Base-by-base conservation (phyloP, 2,329 filamentous ascomycete genomes). In the Sporothrix globosa region DNA sequence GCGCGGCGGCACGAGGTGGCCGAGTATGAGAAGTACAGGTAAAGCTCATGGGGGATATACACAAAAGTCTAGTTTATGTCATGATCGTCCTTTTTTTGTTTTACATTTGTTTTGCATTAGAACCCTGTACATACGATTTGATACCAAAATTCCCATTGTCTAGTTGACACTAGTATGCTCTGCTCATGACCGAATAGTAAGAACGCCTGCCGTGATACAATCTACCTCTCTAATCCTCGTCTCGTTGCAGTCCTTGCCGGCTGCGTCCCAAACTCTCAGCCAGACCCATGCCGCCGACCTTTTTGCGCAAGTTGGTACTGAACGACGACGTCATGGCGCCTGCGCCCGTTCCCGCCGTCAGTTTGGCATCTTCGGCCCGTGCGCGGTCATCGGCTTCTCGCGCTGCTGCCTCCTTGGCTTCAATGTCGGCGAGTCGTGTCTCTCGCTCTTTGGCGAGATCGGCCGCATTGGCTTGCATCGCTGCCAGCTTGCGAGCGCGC, bases 361-460 rank as follows among this genome's bases (percentile, higher is more conserved):
- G 53, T 39, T 39, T 39, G 21, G 71, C 72, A 46, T 86, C 85
- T n/a, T 83, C 81, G 63, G 83, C 84, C 70, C 91, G 83, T 27
- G 86, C 86, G 72, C 78, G 82, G 41, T 93, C 88, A 69, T 96
- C 92, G 0, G 87, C 86, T 72, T 92, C 88, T 14, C 85, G 84
- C 58, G 88, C 86, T 21, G 82, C 82, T 65, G 86, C 84, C 74
- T 96, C 92, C 72, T 84, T 84, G 73, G 88, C 86, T 30, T 87
- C 88, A 21, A 94, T 81, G 0, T 88, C 87, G 0, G 87, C 86
- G 11, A 96, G 82, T 30, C 92, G 87, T 71, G 86, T 84, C 73
- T 87, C 87, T 44, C 93, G 88, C 74, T 91, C 89, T n/a, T 83
- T 77, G 75, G 95, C 91, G 63, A 96, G 82, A 13, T 90, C 87